Percentiles rank a stretch among this genome's conserved stretches.
These are phyloP conservation scores for Fraxinus quadrangulata DNA, from an alignment of 257 asterid species.

Conservation along the genomic window DNA sequence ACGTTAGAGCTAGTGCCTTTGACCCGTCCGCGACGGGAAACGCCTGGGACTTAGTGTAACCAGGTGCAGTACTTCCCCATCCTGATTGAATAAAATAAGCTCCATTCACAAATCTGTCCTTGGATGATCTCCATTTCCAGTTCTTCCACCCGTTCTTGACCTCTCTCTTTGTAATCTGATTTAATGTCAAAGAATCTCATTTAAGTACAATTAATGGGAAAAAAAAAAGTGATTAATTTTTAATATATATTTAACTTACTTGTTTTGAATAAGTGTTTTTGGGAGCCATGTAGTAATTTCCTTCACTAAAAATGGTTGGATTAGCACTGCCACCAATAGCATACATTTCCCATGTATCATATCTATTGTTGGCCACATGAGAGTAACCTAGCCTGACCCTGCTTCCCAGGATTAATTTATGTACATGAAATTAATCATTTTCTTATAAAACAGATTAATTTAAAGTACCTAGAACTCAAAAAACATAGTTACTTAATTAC, in stretches of 20 bases:
- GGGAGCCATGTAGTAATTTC: conserved; percentile 79
- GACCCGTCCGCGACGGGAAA: conserved; percentile 74
- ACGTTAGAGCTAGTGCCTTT: conserved; percentile 58
- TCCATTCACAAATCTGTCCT: conserved; percentile 71
- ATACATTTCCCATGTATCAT: conserved; percentile 78
- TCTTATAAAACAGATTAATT: background rate
- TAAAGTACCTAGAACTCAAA: background rate
- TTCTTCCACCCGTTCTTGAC: conserved; percentile 49
- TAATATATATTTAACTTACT: conserved; percentile 32
- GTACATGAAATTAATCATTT: conserved; percentile 12
- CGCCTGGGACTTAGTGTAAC: conserved; percentile 48
- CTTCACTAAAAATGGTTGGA: conserved; percentile 91
- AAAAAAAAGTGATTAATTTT: background rate
- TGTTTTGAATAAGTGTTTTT: conserved; percentile 39
- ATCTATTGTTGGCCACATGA: conserved; percentile 83
- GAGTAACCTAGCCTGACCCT: conserved; percentile 78
- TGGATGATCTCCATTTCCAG: conserved; percentile 86
- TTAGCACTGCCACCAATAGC: conserved; percentile 93
- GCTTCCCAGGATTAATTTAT: conserved; percentile 6
- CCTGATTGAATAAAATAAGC: conserved; percentile 80
- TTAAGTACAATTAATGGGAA: background rate
- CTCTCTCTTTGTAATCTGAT: conserved; percentile 76
- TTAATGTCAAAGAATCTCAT: background rate
- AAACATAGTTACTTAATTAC: conserved; percentile 17
- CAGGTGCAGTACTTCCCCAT: conserved; percentile 55